Conservation (phyloP, 305 asterid species). For the Fraxinus latifolia region DNA sequence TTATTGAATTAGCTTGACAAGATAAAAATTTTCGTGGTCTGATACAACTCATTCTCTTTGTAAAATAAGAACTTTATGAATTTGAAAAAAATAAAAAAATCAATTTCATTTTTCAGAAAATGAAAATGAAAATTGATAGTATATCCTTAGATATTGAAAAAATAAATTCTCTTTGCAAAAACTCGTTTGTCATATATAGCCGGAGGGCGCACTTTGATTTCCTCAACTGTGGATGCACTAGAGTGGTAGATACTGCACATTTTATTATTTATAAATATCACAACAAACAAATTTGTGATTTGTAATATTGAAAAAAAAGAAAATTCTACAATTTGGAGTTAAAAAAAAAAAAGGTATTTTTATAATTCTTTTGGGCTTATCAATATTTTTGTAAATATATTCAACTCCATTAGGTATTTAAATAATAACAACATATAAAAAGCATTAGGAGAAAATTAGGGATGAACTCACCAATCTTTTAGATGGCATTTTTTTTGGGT, state of each 20-base stretch:
- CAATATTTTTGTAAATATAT: neutral
- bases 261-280: no score
- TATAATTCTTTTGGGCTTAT: neutral
- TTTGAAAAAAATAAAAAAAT: no score
- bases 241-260: neutral
- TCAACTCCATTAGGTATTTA: neutral
- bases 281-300: neutral
- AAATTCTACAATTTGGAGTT: neutral
- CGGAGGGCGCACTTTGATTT: neutral
- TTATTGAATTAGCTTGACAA: neutral
- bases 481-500: neutral
- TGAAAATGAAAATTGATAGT: neutral
- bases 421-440: no score
- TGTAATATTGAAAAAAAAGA: no score
- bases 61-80: no score
- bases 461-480: neutral
- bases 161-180: no score
- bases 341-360: no score
- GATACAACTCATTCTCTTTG: no score
- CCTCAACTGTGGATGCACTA: neutral
- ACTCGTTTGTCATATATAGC: neutral
- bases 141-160: neutral
- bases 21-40: no score
- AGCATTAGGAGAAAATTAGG: neutral
- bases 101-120: no score